phyloP scores from a whole-genome alignment of 2,329 filamentous ascomycete genomes.

The Pyrenochaeta sp. region DNA sequence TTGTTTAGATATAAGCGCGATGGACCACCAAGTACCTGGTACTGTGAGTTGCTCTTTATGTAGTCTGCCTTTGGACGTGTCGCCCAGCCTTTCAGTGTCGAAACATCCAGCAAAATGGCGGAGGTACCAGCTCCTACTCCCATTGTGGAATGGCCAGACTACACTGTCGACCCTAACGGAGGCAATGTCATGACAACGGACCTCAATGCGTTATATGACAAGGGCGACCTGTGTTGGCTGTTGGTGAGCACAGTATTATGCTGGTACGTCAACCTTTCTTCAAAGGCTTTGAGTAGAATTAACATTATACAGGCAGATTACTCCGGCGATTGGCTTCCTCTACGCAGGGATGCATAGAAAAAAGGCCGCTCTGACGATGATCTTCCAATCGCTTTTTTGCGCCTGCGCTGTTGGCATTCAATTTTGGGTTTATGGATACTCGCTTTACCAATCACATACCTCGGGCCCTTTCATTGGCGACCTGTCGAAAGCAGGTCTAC shows the following conservation, averaged over 20 bases:
- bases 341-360: conserved; percentile 46
- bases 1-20: conserved; percentile 19
- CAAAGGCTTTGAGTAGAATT: neutral
- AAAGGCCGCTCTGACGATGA: conserved; percentile 54
- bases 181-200: conserved; percentile 57
- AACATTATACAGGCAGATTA: conserved; percentile 38
- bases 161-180: conserved; percentile 50
- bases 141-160: conserved; percentile 56
- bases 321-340: conserved; percentile 45
- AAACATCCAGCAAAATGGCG: conserved; percentile 28
- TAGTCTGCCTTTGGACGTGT: neutral
- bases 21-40: neutral
- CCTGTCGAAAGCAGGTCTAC: conserved; percentile 41
- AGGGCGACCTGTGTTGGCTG: conserved; percentile 58
- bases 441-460: conserved; percentile 51
- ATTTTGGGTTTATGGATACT: conserved; percentile 59
- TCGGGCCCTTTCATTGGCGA: conserved; percentile 40
- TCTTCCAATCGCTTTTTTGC: conserved; percentile 59
- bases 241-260: conserved; percentile 43
- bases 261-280: conserved; percentile 25
- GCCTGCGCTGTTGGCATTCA: conserved; percentile 57
- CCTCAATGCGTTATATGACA: conserved; percentile 57
- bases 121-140: conserved; percentile 39
- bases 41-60: neutral
- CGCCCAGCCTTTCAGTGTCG: neutral